These are phyloP conservation scores for Exophiala alcalophila DNA, from an alignment of 2,329 filamentous ascomycete genomes.

Conservation along the genomic window DNA sequence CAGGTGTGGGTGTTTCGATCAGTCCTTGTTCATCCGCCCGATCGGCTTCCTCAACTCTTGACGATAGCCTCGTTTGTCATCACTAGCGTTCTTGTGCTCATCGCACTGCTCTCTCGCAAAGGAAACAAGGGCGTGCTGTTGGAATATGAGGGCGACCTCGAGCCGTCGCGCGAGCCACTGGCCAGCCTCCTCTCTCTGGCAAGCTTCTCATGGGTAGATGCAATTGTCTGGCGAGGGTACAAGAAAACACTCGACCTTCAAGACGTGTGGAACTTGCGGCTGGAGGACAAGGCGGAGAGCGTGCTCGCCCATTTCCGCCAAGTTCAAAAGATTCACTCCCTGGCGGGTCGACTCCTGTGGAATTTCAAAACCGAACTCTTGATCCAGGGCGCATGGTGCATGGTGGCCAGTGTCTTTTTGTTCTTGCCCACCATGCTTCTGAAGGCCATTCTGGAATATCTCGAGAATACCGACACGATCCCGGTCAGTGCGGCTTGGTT, in stretches of 20 bases:
- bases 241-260: constrained; percentile 75
- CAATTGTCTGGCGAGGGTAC: constrained; percentile 85
- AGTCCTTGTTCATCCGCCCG: constrained; percentile 71
- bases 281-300: constrained; percentile 79
- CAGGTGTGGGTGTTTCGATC: constrained; percentile 77
- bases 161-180: constrained; percentile 80
- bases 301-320: constrained; percentile 82
- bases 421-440: constrained; percentile 90
- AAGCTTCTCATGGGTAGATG: constrained; percentile 88
- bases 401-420: constrained; percentile 75
- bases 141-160: constrained; percentile 83
- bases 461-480: constrained; percentile 74
- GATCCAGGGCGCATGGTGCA: constrained; percentile 75
- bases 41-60: constrained; percentile 60
- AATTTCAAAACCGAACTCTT: constrained; percentile 78
- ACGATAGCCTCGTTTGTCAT: constrained; percentile 72
- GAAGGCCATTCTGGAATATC: constrained; percentile 86
- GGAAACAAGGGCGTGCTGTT: constrained; percentile 86
- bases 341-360: constrained; percentile 76
- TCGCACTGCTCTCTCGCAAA: constrained; percentile 79
- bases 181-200: constrained; percentile 85
- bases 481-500: constrained; percentile 91
- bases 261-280: constrained; percentile 87
- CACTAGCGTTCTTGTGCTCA: constrained; percentile 67
- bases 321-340: constrained; percentile 72